Evolutionary conservation across 495 filamentous ascomycete species (phyloP), one percentile per base, ranked within the genome.

Genomic region (Apiosordaria backusii): DNA sequence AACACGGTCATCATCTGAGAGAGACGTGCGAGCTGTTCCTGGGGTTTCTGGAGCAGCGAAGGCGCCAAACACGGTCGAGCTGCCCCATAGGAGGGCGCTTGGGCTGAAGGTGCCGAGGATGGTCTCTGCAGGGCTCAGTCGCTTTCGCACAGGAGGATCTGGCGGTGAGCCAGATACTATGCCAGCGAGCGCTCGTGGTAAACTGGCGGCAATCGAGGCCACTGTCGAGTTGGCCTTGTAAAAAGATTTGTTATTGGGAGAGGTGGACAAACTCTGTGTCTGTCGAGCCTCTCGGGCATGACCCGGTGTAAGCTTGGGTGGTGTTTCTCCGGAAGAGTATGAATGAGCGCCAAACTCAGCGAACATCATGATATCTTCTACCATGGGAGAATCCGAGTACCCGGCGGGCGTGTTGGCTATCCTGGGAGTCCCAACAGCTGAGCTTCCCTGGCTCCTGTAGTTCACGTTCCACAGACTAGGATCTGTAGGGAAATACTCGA

Each of bases 121-220:
- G 62, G 85, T 92, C 19, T 90, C 90, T 16, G 80, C 84, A 26
- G 89, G 88, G 67, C 87, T 92, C 15, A 80, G 80, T 35, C 86
- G 85, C 74, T 91, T 93, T 60, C 83, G 85, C 40, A 80, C 10
- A 16, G 59, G 74, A 55, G 71, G 81, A 9, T 87, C 86, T 2
- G 91, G 90, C 4, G 90, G 91, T n/a, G 87, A 88, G 7, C 88
- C 85, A 6, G 89, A 89, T 5, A 88, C 85, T 13, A 85, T 85
- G 63, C 88, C 89, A 0, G 85, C 83, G 61, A 92, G 89, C 18
- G 89, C 88, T 18, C 88, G 85, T n/a, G 89, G 86, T 4, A 94
- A 79, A 60, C 88, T 89, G 13, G 89, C 88, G 21, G 88, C 86
- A 60, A 93, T 80, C 16, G 87, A 86, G 27, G 86, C 82, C 26